Evolutionary conservation across 768 basidiomycete species (phyloP).

Genomic region (Tephrocybe sp.): DNA sequence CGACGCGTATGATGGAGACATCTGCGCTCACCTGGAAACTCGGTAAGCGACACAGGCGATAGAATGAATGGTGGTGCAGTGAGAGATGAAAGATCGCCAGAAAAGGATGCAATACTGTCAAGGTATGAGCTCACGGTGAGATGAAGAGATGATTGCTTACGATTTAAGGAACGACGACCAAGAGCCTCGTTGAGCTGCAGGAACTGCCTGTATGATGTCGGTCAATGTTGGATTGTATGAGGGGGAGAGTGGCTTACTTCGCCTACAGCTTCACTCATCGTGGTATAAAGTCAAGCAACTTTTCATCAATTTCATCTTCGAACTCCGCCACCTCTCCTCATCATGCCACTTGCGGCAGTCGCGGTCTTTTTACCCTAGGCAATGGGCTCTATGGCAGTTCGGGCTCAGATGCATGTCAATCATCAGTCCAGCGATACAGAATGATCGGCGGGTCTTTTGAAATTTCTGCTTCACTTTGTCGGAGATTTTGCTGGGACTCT

Average conservation of each 20-base stretch:
- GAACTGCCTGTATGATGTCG: slow-evolving; percentile 56
- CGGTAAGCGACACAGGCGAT: slow-evolving; percentile 86
- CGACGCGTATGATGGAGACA: neutral
- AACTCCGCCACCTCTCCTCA: slow-evolving; percentile 11
- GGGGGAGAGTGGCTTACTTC: slow-evolving; percentile 22
- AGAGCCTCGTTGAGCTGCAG: slow-evolving; percentile 76
- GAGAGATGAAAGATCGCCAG: slow-evolving; percentile 82
- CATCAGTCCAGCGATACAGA: too few relatives aligned
- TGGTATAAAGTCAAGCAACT: neutral
- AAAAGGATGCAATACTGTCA: slow-evolving; percentile 77
- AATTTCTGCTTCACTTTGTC: too few relatives aligned
- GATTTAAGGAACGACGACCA: slow-evolving; percentile 93
- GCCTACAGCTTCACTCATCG: slow-evolving; percentile 25
- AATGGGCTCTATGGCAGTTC: too few relatives aligned
- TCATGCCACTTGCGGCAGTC: too few relatives aligned
- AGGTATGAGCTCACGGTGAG: slow-evolving; percentile 9
- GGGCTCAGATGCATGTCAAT: too few relatives aligned
- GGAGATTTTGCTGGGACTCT: too few relatives aligned
- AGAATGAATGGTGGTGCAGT: slow-evolving; percentile 92
- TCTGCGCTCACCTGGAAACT: slow-evolving; percentile 71
- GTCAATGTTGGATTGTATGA: neutral
- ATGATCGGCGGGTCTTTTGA: too few relatives aligned
- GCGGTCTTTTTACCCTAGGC: neutral
- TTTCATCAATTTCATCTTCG: neutral
- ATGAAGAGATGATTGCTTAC: slow-evolving; percentile 41